These are phyloP conservation scores for Phytomonas francai DNA, from an alignment of 208 protist species.

Conservation along the genomic window DNA sequence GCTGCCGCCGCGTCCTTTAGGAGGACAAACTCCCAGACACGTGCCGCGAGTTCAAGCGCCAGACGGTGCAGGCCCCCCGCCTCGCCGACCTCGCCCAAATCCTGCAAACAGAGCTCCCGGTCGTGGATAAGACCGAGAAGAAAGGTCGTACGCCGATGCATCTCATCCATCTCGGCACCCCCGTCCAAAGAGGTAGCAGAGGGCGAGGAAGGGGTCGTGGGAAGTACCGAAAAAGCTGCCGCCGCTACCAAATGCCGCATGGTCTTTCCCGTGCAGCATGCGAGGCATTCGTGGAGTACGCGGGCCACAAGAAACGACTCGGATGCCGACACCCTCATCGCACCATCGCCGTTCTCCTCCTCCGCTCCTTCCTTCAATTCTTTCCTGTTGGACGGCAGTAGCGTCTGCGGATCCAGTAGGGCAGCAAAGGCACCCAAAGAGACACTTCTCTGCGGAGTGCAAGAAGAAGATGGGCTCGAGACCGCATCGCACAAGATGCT, in stretches of 20 bases:
- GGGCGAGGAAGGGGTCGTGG: neutral
- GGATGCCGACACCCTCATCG: neutral
- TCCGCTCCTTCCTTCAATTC: no score
- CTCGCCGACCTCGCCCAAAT: neutral
- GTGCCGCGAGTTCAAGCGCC: neutral
- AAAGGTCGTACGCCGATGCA: no score
- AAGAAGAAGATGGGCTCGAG: no score
- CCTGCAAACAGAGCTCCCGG: no score
- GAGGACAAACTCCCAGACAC: constrained; percentile 3
- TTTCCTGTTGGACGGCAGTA: no score
- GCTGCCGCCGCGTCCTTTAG: neutral
- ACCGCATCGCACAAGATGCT: no score
- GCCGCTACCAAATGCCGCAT: constrained; percentile 1
- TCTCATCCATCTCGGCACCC: no score
- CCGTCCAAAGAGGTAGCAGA: no score
- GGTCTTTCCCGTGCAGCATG: neutral
- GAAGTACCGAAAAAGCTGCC: neutral
- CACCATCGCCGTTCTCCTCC: neutral
- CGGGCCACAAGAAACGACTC: neutral
- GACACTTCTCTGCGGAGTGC: no score
- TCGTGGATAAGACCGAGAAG: no score
- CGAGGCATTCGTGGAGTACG: neutral
- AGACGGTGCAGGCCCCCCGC: neutral
- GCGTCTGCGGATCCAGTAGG: no score
- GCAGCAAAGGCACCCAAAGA: no score